Base-by-base conservation (phyloP, 164 flowering plant genomes). In the Magnolia officinalis region DNA sequence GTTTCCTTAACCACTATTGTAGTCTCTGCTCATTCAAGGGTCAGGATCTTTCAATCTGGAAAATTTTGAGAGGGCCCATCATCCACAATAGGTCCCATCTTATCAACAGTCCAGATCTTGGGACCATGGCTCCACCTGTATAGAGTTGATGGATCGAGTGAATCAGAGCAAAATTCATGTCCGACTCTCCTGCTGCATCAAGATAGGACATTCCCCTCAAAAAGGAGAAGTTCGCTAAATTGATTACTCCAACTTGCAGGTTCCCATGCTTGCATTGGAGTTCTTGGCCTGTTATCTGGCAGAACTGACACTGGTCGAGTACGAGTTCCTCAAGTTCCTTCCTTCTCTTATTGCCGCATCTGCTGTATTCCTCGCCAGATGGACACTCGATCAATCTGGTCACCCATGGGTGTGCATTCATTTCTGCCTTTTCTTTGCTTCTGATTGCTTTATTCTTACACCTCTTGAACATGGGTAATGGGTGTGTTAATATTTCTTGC, bases 341-440 rank as follows among this genome's bases (percentile, higher is more conserved):
- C 98, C 98, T 75, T 93, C 98, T 5, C 63, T 84, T 10, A 78
- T 89, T 59, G 98, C 98, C 77, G 98, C 98, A 71, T 90, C 98
- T 50, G 92, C 93, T 72, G 87, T 92, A 31, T 92, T 92, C 79
- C 94, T 92, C 71, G 94, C 97, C 19, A 89, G 85, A 85, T 93
- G 98, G 98, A 93, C 92, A 6, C 76, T 91, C 26, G 89, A 91
- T 78, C 91, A 87, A 78, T 87, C 89, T 23, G 72, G 75, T 74
- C 87, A 89, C 65, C 98, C 98, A 70, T 91, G 98, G 96, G 96
- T 93, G 31, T 67, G 87, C 63, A 71, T 71, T 79, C 29, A 82
- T 70, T n/a, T 49, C n/a, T 67, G 5, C 10, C 51, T 70, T 16
- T n/a, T 67, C 64, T 69, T 59, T 55, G 13, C 11, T 55, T 55